Evolutionary conservation across 176 grass and related monocot genomes (phyloP).

Genomic region (Luzula sylvatica): DNA sequence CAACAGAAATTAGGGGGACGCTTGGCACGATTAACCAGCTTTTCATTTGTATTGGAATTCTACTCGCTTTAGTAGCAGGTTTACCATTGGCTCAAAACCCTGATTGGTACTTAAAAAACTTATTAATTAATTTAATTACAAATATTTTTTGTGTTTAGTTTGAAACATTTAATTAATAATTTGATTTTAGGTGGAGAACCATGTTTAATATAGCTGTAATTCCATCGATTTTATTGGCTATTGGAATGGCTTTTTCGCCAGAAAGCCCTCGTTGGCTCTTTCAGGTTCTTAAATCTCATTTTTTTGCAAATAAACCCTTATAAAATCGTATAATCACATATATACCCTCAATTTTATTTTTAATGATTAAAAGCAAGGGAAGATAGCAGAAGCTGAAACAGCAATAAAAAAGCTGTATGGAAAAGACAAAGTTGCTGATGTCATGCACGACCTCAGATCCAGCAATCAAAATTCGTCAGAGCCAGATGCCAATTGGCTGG

Average conservation of each 20-base stretch:
- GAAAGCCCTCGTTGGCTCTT: conserved; percentile 99
- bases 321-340: background rate
- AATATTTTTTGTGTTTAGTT: background rate
- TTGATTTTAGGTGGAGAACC: conserved; percentile 69
- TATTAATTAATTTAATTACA: conserved; percentile 2
- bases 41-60: conserved; percentile 98
- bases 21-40: conserved; percentile 97
- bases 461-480: conserved; percentile 60
- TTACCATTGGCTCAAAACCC: conserved; percentile 88
- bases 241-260: conserved; percentile 91
- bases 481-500: conserved; percentile 83
- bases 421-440: conserved; percentile 76
- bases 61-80: conserved; percentile 81
- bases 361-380: conserved; percentile 73
- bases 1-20: conserved; percentile 98
- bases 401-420: conserved; percentile 89
- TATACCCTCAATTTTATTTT: background rate
- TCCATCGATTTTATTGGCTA: conserved; percentile 76
- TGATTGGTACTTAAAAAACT: conserved; percentile 44
- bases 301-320: background rate
- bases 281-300: conserved; percentile 48
- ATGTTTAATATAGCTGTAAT: conserved; percentile 77
- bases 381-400: conserved; percentile 71
- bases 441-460: conserved; percentile 82
- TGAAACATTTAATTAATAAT: background rate